Percentiles rank a stretch among this genome's conserved stretches.
These are phyloP conservation scores for Saccharomyces hybrid DNA, from an alignment of 1,139 yeast species.

Conservation along the genomic window DNA sequence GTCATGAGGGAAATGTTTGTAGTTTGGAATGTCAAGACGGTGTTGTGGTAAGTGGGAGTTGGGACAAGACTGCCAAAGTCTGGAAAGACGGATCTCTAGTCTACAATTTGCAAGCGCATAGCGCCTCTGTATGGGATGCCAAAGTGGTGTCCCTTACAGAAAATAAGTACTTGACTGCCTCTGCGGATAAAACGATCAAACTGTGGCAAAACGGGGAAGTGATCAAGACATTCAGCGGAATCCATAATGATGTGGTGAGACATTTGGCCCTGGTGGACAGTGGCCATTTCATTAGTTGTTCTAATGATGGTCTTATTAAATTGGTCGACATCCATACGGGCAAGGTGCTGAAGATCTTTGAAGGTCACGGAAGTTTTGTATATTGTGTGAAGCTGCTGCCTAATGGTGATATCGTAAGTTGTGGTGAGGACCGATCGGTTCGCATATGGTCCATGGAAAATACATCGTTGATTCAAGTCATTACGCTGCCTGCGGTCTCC, in stretches of 20 bases:
- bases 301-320: slow-evolving; percentile 76
- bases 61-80: slow-evolving; percentile 80
- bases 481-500: slow-evolving; percentile 78
- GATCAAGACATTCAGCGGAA: slow-evolving; percentile 38
- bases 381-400: slow-evolving; percentile 55
- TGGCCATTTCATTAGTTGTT: slow-evolving; percentile 59
- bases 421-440: slow-evolving; percentile 84
- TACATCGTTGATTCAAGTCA: slow-evolving; percentile 54
- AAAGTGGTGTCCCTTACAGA: slow-evolving; percentile 39
- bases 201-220: slow-evolving; percentile 52
- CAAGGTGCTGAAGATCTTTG: slow-evolving; percentile 37
- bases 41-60: slow-evolving; percentile 66
- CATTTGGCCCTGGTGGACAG: slow-evolving; percentile 51
- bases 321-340: slow-evolving; percentile 52
- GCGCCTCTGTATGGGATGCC: slow-evolving; percentile 87
- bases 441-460: slow-evolving; percentile 56
- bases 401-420: slow-evolving; percentile 51
- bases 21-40: slow-evolving; percentile 41
- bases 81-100: slow-evolving; percentile 51
- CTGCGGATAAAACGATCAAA: slow-evolving; percentile 74
- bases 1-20: slow-evolving; percentile 79
- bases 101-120: slow-evolving; percentile 58
- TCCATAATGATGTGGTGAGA: slow-evolving; percentile 80
- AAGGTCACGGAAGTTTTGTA: slow-evolving; percentile 79
- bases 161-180: slow-evolving; percentile 58